Percentiles rank a stretch among this genome's conserved stretches.
phyloP scores from a whole-genome alignment of 805 yeast species.

The Yarrowia divulgata region DNA sequence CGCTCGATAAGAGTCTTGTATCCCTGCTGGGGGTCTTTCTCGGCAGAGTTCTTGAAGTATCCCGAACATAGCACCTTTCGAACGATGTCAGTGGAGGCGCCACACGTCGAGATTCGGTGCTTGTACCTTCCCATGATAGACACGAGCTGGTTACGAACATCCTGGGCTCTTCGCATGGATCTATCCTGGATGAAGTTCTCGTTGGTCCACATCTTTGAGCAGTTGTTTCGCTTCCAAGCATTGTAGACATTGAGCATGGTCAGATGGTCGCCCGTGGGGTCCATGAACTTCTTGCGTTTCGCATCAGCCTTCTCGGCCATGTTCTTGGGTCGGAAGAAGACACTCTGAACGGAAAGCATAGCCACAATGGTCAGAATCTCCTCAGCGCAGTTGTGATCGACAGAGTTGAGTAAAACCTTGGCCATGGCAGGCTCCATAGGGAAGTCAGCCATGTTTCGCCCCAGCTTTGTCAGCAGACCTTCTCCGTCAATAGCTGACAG shows the following conservation, averaged over 20 bases:
- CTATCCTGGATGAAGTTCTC: slow-evolving; percentile 83
- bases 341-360: slow-evolving; percentile 79
- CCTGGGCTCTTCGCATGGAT: slow-evolving; percentile 70
- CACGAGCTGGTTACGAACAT: slow-evolving; percentile 73
- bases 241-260: slow-evolving; percentile 75
- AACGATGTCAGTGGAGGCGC: slow-evolving; percentile 50
- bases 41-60: slow-evolving; percentile 70
- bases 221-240: slow-evolving; percentile 75
- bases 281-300: slow-evolving; percentile 62
- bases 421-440: slow-evolving; percentile 93
- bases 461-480: slow-evolving; percentile 79
- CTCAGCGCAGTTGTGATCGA: slow-evolving; percentile 63
- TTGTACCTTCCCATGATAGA: slow-evolving; percentile 53
- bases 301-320: slow-evolving; percentile 70
- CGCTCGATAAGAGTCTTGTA: slow-evolving; percentile 52
- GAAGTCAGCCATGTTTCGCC: slow-evolving; percentile 86
- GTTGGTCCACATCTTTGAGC: slow-evolving; percentile 79
- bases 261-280: slow-evolving; percentile 77
- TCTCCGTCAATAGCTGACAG: slow-evolving; percentile 83
- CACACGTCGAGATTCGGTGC: slow-evolving; percentile 49
- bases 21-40: slow-evolving; percentile 68
- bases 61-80: slow-evolving; percentile 70
- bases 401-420: slow-evolving; percentile 72
- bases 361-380: slow-evolving; percentile 79
- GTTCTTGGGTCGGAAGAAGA: slow-evolving; percentile 75